Percentiles rank a stretch among this genome's conserved stretches.
phyloP scores from a whole-genome alignment of 805 yeast genomes.

The Suhomyces pyralidae region DNA sequence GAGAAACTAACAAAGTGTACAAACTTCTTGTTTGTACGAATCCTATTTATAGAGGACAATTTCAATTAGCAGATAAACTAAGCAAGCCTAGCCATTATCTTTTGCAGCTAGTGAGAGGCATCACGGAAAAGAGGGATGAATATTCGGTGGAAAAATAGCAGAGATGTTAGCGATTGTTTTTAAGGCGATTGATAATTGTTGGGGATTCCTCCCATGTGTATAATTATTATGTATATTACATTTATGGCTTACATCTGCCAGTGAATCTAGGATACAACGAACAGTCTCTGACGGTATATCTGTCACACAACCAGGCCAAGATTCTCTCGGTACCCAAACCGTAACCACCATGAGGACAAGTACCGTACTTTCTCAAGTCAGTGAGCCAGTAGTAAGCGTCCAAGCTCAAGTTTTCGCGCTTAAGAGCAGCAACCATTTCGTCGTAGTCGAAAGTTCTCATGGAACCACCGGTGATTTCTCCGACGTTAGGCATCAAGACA shows the following conservation, averaged over 20 bases:
- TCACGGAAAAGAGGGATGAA: too few relatives aligned
- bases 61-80: too few relatives aligned
- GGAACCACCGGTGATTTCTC: constrained; percentile 98
- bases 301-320: constrained; percentile 95
- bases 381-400: constrained; percentile 92
- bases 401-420: constrained; percentile 85
- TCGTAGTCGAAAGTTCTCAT: constrained; percentile 88
- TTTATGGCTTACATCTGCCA: constrained; percentile 93
- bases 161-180: too few relatives aligned
- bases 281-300: constrained; percentile 98
- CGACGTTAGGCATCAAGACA: constrained; percentile 98
- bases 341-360: constrained; percentile 98
- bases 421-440: constrained; percentile 85
- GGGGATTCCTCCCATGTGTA: too few relatives aligned
- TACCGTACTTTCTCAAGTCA: constrained; percentile 95
- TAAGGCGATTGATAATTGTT: too few relatives aligned
- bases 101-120: too few relatives aligned
- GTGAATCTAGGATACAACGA: constrained; percentile 96
- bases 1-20: background rate
- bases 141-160: too few relatives aligned
- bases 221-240: too few relatives aligned
- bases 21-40: too few relatives aligned
- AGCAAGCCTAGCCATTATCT: too few relatives aligned
- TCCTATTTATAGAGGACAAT: too few relatives aligned
- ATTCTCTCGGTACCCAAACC: constrained; percentile 98